Evolutionary conservation across 2,329 filamentous ascomycete genomes (phyloP).

Genomic region (Aureobasidium subglaciale): DNA sequence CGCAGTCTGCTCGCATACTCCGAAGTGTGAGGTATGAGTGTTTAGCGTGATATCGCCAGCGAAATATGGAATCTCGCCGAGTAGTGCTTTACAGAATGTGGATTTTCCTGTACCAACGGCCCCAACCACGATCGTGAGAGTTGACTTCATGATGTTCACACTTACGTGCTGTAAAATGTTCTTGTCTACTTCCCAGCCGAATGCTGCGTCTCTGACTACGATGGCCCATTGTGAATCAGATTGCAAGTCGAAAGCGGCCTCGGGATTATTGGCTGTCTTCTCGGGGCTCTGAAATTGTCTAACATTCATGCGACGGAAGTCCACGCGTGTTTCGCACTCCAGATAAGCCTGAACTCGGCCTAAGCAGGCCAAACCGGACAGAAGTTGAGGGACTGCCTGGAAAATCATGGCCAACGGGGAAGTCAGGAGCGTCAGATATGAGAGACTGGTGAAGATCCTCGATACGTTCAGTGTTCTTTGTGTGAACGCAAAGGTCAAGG

Average conservation of each 20-base stretch:
- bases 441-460: background rate
- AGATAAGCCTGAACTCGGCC: background rate
- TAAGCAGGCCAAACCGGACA: background rate
- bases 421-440: background rate
- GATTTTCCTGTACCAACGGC: conserved; percentile 49
- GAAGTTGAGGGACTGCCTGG: background rate
- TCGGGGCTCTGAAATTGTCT: background rate
- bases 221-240: background rate
- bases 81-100: conserved; percentile 40
- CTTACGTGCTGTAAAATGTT: background rate
- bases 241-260: background rate
- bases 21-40: conserved; percentile 25
- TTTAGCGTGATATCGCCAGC: conserved; percentile 27
- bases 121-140: conserved; percentile 43
- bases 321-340: background rate
- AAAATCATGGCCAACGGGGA: background rate
- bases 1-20: conserved; percentile 32
- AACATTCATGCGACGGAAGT: background rate
- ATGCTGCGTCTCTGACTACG: background rate
- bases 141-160: conserved; percentile 22
- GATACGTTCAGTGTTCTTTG: background rate
- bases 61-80: conserved; percentile 36
- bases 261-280: background rate
- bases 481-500: background rate
- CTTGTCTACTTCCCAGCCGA: background rate